Conservation (phyloP, 2,329 filamentous ascomycete species). For the Aspergillus persii region DNA sequence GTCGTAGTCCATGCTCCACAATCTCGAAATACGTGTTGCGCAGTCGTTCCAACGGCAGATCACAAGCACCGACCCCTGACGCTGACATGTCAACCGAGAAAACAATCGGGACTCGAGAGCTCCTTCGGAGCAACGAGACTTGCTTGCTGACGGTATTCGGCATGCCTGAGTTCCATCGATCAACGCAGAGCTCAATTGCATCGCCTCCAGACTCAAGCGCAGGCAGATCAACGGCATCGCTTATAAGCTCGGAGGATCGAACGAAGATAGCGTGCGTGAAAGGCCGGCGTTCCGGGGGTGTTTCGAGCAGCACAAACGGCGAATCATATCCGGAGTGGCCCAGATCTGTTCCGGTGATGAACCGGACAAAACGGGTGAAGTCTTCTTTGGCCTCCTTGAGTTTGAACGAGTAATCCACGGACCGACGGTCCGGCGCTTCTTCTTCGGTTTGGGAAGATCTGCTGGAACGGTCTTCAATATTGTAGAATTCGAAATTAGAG, state of each 20-base stretch:
- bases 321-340: conserved; percentile 56
- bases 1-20: conserved; percentile 39
- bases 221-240: conserved; percentile 43
- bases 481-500: conserved; percentile 49
- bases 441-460: conserved; percentile 23
- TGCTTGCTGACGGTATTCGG: conserved; percentile 53
- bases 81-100: conserved; percentile 50
- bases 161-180: conserved; percentile 54
- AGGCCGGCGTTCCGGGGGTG: conserved; percentile 57
- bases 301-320: conserved; percentile 59
- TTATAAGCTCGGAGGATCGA: conserved; percentile 35
- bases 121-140: conserved; percentile 57
- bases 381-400: conserved; percentile 57
- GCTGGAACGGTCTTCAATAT: conserved; percentile 46
- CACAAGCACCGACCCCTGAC: conserved; percentile 12
- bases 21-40: conserved; percentile 32
- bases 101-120: conserved; percentile 56
- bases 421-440: conserved; percentile 43
- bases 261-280: conserved; percentile 45
- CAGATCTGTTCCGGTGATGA: conserved; percentile 54
- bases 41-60: conserved; percentile 9
- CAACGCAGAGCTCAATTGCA: conserved; percentile 60
- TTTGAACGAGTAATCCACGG: conserved; percentile 48
- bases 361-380: conserved; percentile 59
- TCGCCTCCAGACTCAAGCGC: conserved; percentile 59